phyloP scores from a whole-genome alignment of 371 early-diverging fungal species.

The Rhizomucor miehei region DNA sequence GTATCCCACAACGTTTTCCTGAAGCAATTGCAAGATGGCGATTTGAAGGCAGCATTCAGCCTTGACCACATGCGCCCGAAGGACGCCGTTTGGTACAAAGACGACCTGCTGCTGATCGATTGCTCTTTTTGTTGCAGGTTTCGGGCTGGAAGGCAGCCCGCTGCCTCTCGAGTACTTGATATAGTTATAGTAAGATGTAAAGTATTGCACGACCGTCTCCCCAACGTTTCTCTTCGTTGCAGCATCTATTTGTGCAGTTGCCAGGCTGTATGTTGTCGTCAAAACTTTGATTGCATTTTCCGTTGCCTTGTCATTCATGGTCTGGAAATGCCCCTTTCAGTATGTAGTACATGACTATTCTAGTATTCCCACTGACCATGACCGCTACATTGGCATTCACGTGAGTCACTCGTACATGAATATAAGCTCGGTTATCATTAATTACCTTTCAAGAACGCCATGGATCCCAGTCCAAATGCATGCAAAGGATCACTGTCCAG shows the following conservation, averaged over 20 bases:
- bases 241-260: constrained; percentile 59
- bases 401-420: background rate
- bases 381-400: constrained; percentile 12
- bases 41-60: constrained; percentile 62
- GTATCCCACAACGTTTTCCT: constrained; percentile 60
- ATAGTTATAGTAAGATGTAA: constrained; percentile 41
- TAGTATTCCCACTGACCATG: constrained; percentile 19
- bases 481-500: constrained; percentile 40
- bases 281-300: constrained; percentile 55
- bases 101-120: constrained; percentile 30
- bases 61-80: constrained; percentile 59
- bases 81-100: constrained; percentile 56
- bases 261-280: constrained; percentile 49
- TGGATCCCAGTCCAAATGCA: constrained; percentile 46
- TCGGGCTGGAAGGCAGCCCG: constrained; percentile 36
- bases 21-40: constrained; percentile 56
- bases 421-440: background rate
- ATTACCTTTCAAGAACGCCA: constrained; percentile 53
- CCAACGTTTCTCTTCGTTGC: constrained; percentile 53
- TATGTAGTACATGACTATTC: background rate
- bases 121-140: constrained; percentile 32
- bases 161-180: constrained; percentile 42
- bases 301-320: constrained; percentile 52
- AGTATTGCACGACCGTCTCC: constrained; percentile 36
- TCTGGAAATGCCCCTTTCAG: constrained; percentile 23